Conservation (phyloP, 116 monocot genomes). For the Phalaenopsis hybrid region DNA sequence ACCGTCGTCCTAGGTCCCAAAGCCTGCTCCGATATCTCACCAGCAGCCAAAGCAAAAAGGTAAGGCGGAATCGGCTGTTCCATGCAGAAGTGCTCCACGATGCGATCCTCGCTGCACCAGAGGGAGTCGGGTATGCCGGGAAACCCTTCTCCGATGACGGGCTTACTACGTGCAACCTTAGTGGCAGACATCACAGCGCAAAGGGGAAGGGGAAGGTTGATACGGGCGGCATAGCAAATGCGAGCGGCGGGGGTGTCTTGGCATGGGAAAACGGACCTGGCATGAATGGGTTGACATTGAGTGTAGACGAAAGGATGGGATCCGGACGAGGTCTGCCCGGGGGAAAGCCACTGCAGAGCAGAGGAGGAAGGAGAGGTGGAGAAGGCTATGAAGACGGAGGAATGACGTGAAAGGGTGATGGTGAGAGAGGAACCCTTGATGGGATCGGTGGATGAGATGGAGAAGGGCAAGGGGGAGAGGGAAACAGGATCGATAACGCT, state of each 20-base stretch:
- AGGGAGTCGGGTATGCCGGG: slow-evolving; percentile 20
- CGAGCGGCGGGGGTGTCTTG: slow-evolving; percentile 95
- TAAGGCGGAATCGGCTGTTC: slow-evolving; percentile 80
- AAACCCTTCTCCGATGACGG: slow-evolving; percentile 22
- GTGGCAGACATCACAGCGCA: slow-evolving; percentile 75
- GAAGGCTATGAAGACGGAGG: slow-evolving; percentile 52
- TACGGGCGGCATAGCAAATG: slow-evolving; percentile 47
- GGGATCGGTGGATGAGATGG: slow-evolving; percentile 34
- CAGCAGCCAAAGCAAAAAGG: slow-evolving; percentile 83
- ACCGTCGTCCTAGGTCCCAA: slow-evolving; percentile 80
- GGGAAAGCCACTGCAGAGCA: slow-evolving; percentile 89
- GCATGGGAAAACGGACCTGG: slow-evolving; percentile 92
- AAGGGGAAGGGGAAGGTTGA: slow-evolving; percentile 62
- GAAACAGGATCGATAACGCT: slow-evolving; percentile 38
- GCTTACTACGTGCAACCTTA: slow-evolving; percentile 34
- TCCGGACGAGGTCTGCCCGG: slow-evolving; percentile 50
- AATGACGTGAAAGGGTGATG: slow-evolving; percentile 34
- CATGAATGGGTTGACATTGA: slow-evolving; percentile 89
- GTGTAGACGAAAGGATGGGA: slow-evolving; percentile 74
- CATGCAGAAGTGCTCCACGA: slow-evolving; percentile 82
- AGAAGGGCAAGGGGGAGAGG: slow-evolving; percentile 37
- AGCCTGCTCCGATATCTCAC: slow-evolving; percentile 56
- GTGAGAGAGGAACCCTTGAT: slow-evolving; percentile 50
- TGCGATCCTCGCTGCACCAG: slow-evolving; percentile 61
- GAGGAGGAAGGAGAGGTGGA: slow-evolving; percentile 62